Evolutionary conservation across 495 filamentous ascomycete genomes (phyloP).

Genomic region (Mytilinidion resinicola): DNA sequence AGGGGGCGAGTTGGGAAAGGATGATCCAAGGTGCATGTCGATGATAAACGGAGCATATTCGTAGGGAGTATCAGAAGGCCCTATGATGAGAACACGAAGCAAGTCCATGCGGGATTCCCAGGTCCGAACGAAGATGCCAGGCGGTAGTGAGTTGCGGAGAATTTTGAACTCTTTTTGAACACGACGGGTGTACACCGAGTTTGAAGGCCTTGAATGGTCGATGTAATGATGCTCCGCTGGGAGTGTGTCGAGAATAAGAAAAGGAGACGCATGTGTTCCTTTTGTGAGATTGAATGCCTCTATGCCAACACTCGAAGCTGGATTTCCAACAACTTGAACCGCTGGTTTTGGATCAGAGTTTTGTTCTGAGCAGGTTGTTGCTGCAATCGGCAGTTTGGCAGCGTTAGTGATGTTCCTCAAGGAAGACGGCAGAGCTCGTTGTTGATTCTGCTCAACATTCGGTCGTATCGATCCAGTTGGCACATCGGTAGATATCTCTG

Average conservation of each 20-base stretch:
- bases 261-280: constrained; percentile 32
- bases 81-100: constrained; percentile 52
- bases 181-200: constrained; percentile 38
- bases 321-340: not conserved
- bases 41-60: constrained; percentile 56
- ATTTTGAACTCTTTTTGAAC: constrained; percentile 54
- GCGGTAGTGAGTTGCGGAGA: constrained; percentile 47
- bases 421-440: too few relatives aligned
- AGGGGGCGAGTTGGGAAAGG: constrained; percentile 47
- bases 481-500: constrained; percentile 21
- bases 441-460: too few relatives aligned
- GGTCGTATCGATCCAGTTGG: too few relatives aligned
- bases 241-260: constrained; percentile 41
- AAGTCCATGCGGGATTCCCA: constrained; percentile 56
- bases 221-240: constrained; percentile 46
- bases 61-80: constrained; percentile 55
- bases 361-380: not conserved
- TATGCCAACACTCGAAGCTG: too few relatives aligned
- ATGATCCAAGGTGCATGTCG: constrained; percentile 45
- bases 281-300: constrained; percentile 9
- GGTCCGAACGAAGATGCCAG: constrained; percentile 51
- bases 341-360: not conserved
- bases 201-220: not conserved
- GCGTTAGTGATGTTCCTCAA: too few relatives aligned
- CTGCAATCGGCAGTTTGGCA: not conserved